phyloP scores from a whole-genome alignment of 352 stramenopile species.

The Phytophthora agathidicida region DNA sequence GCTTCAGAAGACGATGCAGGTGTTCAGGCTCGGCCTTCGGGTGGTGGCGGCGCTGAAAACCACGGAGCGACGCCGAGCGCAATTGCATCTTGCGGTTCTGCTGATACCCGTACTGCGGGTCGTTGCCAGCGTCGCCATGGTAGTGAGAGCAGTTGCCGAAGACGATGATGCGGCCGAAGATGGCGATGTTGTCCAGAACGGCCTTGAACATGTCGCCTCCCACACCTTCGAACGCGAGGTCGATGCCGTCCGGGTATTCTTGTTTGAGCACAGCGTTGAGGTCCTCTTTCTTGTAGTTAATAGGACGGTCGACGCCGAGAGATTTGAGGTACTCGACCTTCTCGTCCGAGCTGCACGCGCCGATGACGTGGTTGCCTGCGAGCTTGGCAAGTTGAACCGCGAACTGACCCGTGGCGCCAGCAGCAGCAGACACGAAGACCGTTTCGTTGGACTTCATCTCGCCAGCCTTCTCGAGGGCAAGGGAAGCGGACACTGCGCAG shows the following conservation, averaged over 20 bases:
- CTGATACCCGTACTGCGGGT: conserved; percentile 16
- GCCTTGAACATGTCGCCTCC: conserved; percentile 27
- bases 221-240: conserved; percentile 42
- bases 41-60: conserved; percentile 14
- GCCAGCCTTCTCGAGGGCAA: conserved; percentile 23
- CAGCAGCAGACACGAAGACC: conserved; percentile 21
- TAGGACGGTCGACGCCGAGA: conserved; percentile 51
- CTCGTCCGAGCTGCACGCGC: conserved; percentile 21
- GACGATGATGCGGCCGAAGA: conserved; percentile 21
- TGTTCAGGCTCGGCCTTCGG: conserved; percentile 8
- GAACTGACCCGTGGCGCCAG: conserved; percentile 21
- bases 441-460: conserved; percentile 30
- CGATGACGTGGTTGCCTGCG: conserved; percentile 29
- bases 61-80: conserved; percentile 15
- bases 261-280: conserved; percentile 36
- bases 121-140: conserved; percentile 14
- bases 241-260: conserved; percentile 40
- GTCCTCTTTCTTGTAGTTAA: conserved; percentile 71
- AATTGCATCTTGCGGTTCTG: conserved; percentile 28
- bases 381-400: conserved; percentile 25
- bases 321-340: conserved; percentile 25
- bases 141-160: conserved; percentile 31
- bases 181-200: conserved; percentile 22
- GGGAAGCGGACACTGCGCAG: conserved; percentile 42
- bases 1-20: conserved; percentile 12